A percentile compares a stretch with the other conserved stretches of the same genome.
These are phyloP conservation scores for Boletus rufocinnamomeus DNA, from an alignment of 768 basidiomycete genomes.

Conservation along the genomic window DNA sequence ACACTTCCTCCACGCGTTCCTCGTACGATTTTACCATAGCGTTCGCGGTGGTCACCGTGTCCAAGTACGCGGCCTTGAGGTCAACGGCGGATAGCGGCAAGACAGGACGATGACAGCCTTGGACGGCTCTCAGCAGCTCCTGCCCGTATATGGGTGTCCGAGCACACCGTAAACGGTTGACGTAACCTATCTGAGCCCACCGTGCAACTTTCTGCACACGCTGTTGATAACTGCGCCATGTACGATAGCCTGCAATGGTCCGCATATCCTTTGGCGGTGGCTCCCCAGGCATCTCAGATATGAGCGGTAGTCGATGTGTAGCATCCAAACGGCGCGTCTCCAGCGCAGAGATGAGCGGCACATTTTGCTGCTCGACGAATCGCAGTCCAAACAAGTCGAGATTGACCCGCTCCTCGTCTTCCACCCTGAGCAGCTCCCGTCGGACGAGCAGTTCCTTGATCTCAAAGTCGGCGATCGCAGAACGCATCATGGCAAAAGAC, in stretches of 20 bases:
- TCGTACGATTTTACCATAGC: conserved; percentile 63
- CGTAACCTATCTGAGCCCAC: conserved; percentile 70
- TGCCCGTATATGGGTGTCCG: conserved; percentile 44
- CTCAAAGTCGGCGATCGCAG: conserved; percentile 75
- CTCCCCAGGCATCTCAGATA: conserved; percentile 56
- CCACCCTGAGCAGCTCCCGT: conserved; percentile 61
- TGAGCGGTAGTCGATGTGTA: conserved; percentile 53
- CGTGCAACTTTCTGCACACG: conserved; percentile 54
- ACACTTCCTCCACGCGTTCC: conserved; percentile 56
- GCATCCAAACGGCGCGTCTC: conserved; percentile 62
- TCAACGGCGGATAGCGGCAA: conserved; percentile 52
- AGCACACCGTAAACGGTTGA: conserved; percentile 74
- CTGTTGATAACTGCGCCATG: conserved; percentile 49
- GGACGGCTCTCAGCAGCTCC: conserved; percentile 46
- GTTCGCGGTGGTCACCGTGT: conserved; percentile 44
- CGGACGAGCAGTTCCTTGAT: conserved; percentile 88
- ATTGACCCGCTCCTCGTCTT: conserved; percentile 54
- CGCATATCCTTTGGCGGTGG: conserved; percentile 74
- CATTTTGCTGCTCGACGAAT: conserved; percentile 58
- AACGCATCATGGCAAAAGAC: conserved; percentile 74
- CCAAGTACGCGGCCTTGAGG: conserved; percentile 41
- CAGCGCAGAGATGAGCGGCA: conserved; percentile 52
- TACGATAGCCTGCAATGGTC: conserved; percentile 70
- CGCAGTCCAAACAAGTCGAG: conserved; percentile 65
- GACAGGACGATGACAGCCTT: conserved; percentile 46